These are phyloP conservation scores for Corylus avellana DNA, from an alignment of 306 rosid species.

Conservation along the genomic window DNA sequence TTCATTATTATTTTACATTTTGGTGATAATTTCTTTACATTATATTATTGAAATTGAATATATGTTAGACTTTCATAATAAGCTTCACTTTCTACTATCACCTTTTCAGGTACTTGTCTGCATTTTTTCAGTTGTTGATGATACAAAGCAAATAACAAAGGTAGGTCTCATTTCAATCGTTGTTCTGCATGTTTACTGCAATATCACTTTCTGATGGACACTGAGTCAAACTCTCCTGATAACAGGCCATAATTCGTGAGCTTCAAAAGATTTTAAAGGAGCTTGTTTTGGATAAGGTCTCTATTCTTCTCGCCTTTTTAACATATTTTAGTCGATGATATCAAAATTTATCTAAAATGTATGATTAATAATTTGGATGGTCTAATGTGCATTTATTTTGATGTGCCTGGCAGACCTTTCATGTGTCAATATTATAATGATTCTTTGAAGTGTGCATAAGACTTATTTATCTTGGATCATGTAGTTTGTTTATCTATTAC, in stretches of 20 bases:
- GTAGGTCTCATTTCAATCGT: slow-evolving; percentile 42
- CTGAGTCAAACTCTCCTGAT: slow-evolving; percentile 25
- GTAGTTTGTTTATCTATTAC: not conserved
- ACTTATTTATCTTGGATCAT: not conserved
- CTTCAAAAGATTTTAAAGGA: slow-evolving; percentile 65
- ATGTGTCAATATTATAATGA: not conserved
- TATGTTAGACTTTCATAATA: slow-evolving; percentile 12
- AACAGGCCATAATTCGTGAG: slow-evolving; percentile 73
- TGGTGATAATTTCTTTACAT: not conserved
- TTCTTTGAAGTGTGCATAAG: not conserved
- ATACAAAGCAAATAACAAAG: slow-evolving; percentile 86
- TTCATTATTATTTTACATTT: not conserved
- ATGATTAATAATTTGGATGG: slow-evolving; percentile 2
- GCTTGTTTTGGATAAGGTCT: slow-evolving; percentile 84
- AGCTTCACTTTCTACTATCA: slow-evolving; percentile 12
- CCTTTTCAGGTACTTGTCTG: slow-evolving; percentile 73
- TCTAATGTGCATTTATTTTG: not conserved
- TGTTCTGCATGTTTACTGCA: slow-evolving; percentile 5
- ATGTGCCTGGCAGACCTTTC: not conserved
- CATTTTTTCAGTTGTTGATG: slow-evolving; percentile 83
- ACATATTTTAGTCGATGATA: slow-evolving; percentile 10
- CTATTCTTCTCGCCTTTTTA: slow-evolving; percentile 15
- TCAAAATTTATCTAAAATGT: not conserved
- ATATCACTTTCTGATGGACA: slow-evolving; percentile 20
- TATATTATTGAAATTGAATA: not conserved